Evolutionary conservation across 2,329 filamentous ascomycete genomes (phyloP).

Genomic region (Cordyceps pruinosa): DNA sequence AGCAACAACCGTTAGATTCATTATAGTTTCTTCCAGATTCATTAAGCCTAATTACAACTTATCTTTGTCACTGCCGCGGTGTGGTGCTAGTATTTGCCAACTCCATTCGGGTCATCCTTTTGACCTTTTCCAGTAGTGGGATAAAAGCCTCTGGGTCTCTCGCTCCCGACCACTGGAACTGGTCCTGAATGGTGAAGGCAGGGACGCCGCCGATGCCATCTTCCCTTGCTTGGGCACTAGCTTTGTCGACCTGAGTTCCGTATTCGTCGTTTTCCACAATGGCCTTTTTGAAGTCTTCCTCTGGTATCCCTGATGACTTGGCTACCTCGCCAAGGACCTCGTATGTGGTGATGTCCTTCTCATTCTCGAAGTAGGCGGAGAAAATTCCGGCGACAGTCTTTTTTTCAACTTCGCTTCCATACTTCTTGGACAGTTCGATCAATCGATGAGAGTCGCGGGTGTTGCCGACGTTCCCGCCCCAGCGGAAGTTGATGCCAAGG

Average conservation of each 20-base stretch:
- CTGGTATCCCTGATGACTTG: constrained; percentile 39
- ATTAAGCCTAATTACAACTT: not conserved
- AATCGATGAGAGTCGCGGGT: constrained; percentile 35
- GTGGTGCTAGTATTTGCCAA: too few relatives aligned
- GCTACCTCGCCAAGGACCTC: constrained; percentile 31
- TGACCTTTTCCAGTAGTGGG: constrained; percentile 55
- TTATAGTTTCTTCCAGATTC: not conserved
- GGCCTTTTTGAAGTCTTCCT: constrained; percentile 27
- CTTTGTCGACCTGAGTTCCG: constrained; percentile 27
- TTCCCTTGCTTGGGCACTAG: constrained; percentile 22
- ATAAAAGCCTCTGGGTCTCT: constrained; percentile 60
- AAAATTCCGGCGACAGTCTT: constrained; percentile 43
- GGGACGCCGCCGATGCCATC: constrained; percentile 57
- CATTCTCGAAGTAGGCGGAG: constrained; percentile 35
- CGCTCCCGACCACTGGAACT: constrained; percentile 61
- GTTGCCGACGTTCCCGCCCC: constrained; percentile 21
- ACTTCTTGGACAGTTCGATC: constrained; percentile 41
- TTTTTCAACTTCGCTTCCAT: constrained; percentile 47
- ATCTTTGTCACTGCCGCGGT: too few relatives aligned
- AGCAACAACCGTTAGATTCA: too few relatives aligned
- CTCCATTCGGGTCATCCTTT: constrained; percentile 16
- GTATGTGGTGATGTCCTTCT: constrained; percentile 36
- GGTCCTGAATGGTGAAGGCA: constrained; percentile 63
- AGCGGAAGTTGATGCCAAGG: constrained; percentile 42
- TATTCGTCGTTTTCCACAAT: constrained; percentile 44